Evolutionary conservation across 1,284 basidiomycete genomes (phyloP).

Genomic region (Cryptococcus sp.): DNA sequence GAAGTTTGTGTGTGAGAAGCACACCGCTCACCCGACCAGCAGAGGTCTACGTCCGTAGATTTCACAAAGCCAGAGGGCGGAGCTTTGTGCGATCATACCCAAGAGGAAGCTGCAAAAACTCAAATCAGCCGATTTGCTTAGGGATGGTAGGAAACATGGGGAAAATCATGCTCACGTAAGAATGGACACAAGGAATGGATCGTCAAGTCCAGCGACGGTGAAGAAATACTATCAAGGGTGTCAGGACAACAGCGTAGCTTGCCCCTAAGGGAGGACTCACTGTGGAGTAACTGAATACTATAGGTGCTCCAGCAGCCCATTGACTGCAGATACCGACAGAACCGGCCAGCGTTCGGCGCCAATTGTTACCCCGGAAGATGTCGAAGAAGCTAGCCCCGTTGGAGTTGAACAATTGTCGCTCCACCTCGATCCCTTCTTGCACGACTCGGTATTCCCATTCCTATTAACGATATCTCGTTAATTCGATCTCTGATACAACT

Average conservation of each 20-base stretch:
- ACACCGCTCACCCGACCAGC: constrained; percentile 19
- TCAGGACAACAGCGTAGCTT: neutral
- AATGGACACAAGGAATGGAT: constrained; percentile 29
- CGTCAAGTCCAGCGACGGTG: constrained; percentile 23
- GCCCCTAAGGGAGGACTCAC: constrained; percentile 7
- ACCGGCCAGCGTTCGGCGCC: constrained; percentile 28
- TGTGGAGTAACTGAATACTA: constrained; percentile 30
- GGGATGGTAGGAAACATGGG: neutral
- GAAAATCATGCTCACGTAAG: constrained; percentile 15
- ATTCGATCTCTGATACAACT: neutral
- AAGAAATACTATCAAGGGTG: constrained; percentile 21
- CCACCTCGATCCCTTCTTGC: constrained; percentile 21
- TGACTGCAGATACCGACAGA: constrained; percentile 26
- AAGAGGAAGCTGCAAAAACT: constrained; percentile 5
- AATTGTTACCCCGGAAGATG: constrained; percentile 31
- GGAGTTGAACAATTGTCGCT: constrained; percentile 3
- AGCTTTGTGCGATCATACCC: constrained; percentile 8
- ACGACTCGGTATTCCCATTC: constrained; percentile 32
- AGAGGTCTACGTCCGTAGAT: constrained; percentile 26
- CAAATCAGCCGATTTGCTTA: neutral
- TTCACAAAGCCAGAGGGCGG: constrained; percentile 22
- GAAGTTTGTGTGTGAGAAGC: neutral
- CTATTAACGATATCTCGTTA: constrained; percentile 7
- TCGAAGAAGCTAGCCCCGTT: constrained; percentile 13
- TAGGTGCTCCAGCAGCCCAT: constrained; percentile 23